A percentile compares a stretch with the other conserved stretches of the same genome.
phyloP scores from a whole-genome alignment of 192 early-diverging fungal genomes.

The Coemansia sp. region DNA sequence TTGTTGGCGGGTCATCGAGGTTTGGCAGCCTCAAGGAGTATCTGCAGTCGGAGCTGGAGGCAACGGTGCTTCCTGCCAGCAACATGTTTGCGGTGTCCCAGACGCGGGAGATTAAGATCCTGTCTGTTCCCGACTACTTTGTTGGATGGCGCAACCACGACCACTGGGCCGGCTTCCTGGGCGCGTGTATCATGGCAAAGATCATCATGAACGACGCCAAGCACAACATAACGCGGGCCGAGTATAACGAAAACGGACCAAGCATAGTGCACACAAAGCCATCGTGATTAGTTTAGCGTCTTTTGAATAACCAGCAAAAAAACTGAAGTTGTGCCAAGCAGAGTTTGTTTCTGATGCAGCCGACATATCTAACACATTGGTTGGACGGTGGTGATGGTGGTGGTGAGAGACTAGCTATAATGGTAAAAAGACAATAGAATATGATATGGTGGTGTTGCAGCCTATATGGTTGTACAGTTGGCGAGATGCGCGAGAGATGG shows the following conservation, averaged over 20 bases:
- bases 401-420: no score
- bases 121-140: conserved; percentile 87
- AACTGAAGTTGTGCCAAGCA: neutral
- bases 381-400: no score
- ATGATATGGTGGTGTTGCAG: neutral
- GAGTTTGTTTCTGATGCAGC: neutral
- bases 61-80: conserved; percentile 65
- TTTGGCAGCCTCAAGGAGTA: conserved; percentile 53
- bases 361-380: no score
- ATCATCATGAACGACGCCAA: conserved; percentile 70
- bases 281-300: conserved; percentile 16
- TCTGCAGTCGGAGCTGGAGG: conserved; percentile 71
- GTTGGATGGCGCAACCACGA: conserved; percentile 68
- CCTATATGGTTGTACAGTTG: neutral
- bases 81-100: conserved; percentile 89
- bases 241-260: conserved; percentile 93
- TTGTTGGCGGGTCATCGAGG: conserved; percentile 79
- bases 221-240: conserved; percentile 74
- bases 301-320: neutral
- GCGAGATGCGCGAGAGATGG: neutral
- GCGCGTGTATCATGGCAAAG: conserved; percentile 86
- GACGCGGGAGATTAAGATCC: conserved; percentile 77
- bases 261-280: conserved; percentile 71
- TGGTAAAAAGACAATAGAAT: neutral
- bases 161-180: conserved; percentile 75